Evolutionary conservation across 805 yeast genomes (phyloP), one percentile per base, ranked within the genome.

Genomic region (Ogataea glucozyma): DNA sequence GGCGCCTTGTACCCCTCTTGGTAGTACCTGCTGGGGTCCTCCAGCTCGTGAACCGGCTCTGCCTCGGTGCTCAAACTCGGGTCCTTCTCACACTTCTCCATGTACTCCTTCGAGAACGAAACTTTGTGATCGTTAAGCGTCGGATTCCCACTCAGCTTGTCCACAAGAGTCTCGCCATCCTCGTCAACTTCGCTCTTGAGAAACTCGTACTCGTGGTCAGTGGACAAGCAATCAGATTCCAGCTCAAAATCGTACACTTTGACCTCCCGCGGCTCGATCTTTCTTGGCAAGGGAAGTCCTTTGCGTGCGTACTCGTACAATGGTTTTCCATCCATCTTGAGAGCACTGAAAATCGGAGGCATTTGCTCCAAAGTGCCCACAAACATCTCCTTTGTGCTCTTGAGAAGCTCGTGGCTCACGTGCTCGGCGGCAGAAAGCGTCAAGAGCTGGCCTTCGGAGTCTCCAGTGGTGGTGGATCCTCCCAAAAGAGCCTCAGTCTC

Each of bases 301-400:
- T 85, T 78, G 49, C 99, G 74, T 1, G 99, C 99, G 61, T 93
- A 93, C 56, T 91, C 96, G 60, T 95, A 89, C 36, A 95, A 68
- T 3, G 96, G 95, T 65, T 83, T 88, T 13, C 99, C 99, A 58
- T 88, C 83, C 81, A 95, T 85, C 60, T 91, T 91, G 45, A 95
- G 69, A 0, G 99, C 99, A 13, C 97, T 87, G 63, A 79, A 93
- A 11, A 93, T 83, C 0, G 99, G 99, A 10, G 99, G 99, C 0
- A 95, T 84, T 65, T 93, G 99, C 53, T 75, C 75, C 40, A 90
- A 68, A 12, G 79, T 75, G 0, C 98, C 99, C n/a, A 79, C 68
- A 58, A 93, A 89, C 63, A 82, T 82, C 5, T 67, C 68, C 18
- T 79, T 75, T 0, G 81, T 70, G 2, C 65, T 58, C 10, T 65